Evolutionary conservation across 257 asterid species (phyloP).

Genomic region (Thymus quinquecostatus): DNA sequence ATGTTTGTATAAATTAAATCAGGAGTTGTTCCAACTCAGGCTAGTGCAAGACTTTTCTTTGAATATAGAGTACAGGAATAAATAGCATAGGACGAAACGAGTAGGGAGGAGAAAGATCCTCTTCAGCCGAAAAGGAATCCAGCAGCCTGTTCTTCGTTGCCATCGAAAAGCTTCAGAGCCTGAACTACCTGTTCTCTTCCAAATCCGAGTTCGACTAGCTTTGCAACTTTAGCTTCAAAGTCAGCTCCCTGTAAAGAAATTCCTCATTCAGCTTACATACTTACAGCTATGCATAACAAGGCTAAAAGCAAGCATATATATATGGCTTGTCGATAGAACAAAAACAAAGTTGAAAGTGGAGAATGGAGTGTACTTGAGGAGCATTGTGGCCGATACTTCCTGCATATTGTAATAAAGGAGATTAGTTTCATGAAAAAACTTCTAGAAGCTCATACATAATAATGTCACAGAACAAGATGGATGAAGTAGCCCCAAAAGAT

Average conservation of each 20-base stretch:
- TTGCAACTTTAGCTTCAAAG: conserved; percentile 85
- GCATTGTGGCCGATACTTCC: conserved; percentile 48
- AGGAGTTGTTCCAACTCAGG: conserved; percentile 2
- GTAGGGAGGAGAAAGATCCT: not conserved
- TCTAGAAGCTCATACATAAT: not conserved
- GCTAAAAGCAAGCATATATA: not conserved
- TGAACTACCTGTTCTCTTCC: conserved; percentile 83
- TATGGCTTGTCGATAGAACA: not conserved
- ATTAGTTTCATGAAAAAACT: conserved; percentile 30
- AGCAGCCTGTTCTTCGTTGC: conserved; percentile 95
- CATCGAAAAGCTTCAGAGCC: conserved; percentile 80
- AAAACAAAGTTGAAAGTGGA: conserved; percentile 16
- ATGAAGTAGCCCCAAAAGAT: too few relatives aligned
- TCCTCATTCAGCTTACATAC: not conserved
- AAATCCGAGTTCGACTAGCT: conserved; percentile 93
- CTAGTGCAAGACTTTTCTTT: conserved; percentile 34
- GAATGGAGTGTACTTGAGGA: conserved; percentile 46
- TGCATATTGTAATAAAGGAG: conserved; percentile 35
- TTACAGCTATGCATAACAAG: not conserved
- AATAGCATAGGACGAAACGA: conserved; percentile 2
- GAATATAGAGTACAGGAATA: conserved; percentile 21
- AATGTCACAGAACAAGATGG: conserved; percentile 5
- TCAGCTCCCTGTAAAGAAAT: conserved; percentile 58
- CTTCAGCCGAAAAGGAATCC: conserved; percentile 85
- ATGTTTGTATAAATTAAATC: not conserved